A percentile compares a stretch with the other conserved stretches of the same genome.
phyloP scores from a whole-genome alignment of 352 stramenopile species.

The Phytophthora sp. region DNA sequence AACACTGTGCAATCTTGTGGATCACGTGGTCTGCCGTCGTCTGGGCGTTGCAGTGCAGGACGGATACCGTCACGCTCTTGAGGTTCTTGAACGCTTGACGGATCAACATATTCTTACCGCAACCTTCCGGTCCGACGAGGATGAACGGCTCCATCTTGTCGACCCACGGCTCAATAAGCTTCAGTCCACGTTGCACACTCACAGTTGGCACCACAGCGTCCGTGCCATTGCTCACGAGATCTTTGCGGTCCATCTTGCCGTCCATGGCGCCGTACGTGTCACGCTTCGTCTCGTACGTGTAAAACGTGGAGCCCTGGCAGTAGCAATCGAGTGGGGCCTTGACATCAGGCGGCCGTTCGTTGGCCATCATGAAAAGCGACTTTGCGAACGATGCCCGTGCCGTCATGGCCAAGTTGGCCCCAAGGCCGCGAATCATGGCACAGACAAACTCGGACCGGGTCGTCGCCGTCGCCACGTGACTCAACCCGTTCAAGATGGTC shows the following conservation, averaged over 20 bases:
- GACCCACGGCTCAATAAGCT: constrained; percentile 92
- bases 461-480: constrained; percentile 77
- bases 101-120: constrained; percentile 96
- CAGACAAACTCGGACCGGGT: constrained; percentile 91
- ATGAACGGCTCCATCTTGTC: constrained; percentile 95
- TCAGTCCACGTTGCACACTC: constrained; percentile 87
- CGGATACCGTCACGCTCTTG: constrained; percentile 79
- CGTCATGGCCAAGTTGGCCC: constrained; percentile 88
- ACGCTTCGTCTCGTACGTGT: constrained; percentile 80
- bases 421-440: constrained; percentile 91
- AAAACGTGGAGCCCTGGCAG: constrained; percentile 68
- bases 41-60: constrained; percentile 95
- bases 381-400: constrained; percentile 88
- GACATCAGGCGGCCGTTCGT: constrained; percentile 90
- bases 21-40: constrained; percentile 95
- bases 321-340: constrained; percentile 90
- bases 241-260: constrained; percentile 63
- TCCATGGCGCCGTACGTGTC: constrained; percentile 81
- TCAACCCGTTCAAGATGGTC: constrained; percentile 93
- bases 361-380: constrained; percentile 91
- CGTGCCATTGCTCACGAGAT: constrained; percentile 47
- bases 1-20: constrained; percentile 94
- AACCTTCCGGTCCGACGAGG: constrained; percentile 93
- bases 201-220: constrained; percentile 69
- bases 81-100: constrained; percentile 87